Base-by-base conservation (phyloP, 257 asterid species). In the Dorcoceras hygrometricum region DNA sequence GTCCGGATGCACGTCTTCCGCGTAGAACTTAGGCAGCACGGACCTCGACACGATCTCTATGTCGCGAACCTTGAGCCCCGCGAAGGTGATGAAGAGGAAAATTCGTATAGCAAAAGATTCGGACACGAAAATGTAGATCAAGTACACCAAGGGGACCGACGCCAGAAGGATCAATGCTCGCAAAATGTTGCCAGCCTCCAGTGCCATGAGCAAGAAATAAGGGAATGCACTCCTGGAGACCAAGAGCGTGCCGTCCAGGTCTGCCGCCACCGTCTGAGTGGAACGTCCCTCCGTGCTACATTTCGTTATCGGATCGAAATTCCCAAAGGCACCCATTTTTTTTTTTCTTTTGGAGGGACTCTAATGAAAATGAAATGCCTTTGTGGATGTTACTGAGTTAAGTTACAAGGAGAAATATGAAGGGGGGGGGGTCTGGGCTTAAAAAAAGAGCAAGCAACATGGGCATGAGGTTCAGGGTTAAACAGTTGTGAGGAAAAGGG, bases 211-310 rank as follows among this genome's bases (percentile, higher is more conserved):
- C 83, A 93, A 66, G 84, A 66, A 90, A 76, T 89, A 90, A 0
- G 98, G 95, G 27, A 93, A 90, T 0, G 97, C 76, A 63, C 81
- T 87, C 9, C 66, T 63, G 0, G 97, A 87, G 1, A 82, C 59
- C 8, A 87, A 55, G 32, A 93, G 85, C 0, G 98, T 88, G 36
- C 97, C 97, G 32, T 93, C 98, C n/a, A 93, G 78, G 65, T 87
- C 95, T 0, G 98, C 81, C 0, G 90, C 95, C 46, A 93, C 89
- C 0, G 95, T 81, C 50, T 93, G 92, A 9, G 71, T 51, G 14
- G 89, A 81, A 10, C 99, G 74, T 4, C 81, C 87, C 9, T 78
- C 81, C 31, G 51, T 57, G 67, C 72, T 57, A 69, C 94, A 90
- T 71, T 82, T 82, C 0, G 83, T 55, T 6, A 92, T 79, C 9